Evolutionary conservation across 257 asterid genomes (phyloP), one percentile per base, ranked within the genome.

Genomic region (Petunia axillaris): DNA sequence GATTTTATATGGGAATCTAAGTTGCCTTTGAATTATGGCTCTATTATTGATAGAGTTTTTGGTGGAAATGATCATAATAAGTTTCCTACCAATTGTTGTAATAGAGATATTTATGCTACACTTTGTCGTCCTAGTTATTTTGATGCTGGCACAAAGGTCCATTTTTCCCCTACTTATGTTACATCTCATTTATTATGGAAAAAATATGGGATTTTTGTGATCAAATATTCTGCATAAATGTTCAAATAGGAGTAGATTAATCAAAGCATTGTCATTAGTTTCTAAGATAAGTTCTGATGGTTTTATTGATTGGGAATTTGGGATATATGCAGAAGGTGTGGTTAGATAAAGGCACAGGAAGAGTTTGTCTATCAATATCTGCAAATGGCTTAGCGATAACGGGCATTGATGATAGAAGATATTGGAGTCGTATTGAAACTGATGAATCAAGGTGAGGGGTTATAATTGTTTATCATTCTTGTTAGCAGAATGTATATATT

Each of bases 381-480:
- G 91, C 97, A 13, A 86, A 86, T 77, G 98, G 95, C 44, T 83
- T 95, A 83, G 81, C 88, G 13, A 95, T 95, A 48, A 95, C 98
- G 1, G 99, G 99, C 76, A 93, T 95, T 46, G 97, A 91, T 62
- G 99, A 95, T 65, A 77, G 99, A 86, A 87, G 99, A 88, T 95
- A 95, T 68, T 95, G 99, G 99, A 91, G 83, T 81, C 90, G 95
- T 35, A 88, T 95, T 77, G 85, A 85, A 35, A 92, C 98, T 3
- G 96, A 93, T 40, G 99, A 95, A 85, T 95, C 99, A 13, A 90
- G 96, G 98, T 94, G 86, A 85, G 97, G 82, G 38, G 39, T 75
- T 39, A 55, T 10, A 66, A 62, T 0, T 54, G 5, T 36, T 65
- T 57, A 1, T 60, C 78, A 11, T 6, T 85, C 15, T 39, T 15